Percentiles rank a stretch among this genome's conserved stretches.
These are phyloP conservation scores for Trichosporon ovoides DNA, from an alignment of 1,284 basidiomycete genomes.

Conservation along the genomic window DNA sequence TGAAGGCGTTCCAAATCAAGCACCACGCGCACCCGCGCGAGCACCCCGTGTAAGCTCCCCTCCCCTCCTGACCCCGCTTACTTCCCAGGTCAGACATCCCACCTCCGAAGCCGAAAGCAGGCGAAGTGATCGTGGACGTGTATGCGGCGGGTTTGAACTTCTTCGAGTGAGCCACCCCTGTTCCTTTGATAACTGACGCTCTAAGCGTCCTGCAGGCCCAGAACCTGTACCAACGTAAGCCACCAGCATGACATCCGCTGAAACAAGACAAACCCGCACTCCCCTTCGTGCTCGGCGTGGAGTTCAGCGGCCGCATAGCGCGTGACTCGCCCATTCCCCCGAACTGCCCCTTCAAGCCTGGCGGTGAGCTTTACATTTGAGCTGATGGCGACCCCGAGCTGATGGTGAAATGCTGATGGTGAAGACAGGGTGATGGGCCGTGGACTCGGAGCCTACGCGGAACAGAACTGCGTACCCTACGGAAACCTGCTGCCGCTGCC, in stretches of 20 bases:
- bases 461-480: conserved; percentile 60
- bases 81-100: conserved; percentile 52
- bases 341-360: conserved; percentile 71
- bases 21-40: conserved; percentile 70
- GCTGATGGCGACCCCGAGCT: too few relatives aligned
- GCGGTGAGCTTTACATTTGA: too few relatives aligned
- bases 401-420: too few relatives aligned
- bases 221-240: conserved; percentile 75
- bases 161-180: conserved; percentile 38
- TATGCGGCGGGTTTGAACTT: conserved; percentile 51
- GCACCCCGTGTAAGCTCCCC: conserved; percentile 54
- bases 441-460: conserved; percentile 69
- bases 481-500: conserved; percentile 58
- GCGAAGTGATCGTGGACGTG: conserved; percentile 76
- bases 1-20: conserved; percentile 73
- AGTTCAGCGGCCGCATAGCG: conserved; percentile 78
- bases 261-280: conserved; percentile 61
- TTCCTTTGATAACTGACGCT: too few relatives aligned
- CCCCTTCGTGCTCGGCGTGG: conserved; percentile 75
- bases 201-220: conserved; percentile 71
- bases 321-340: conserved; percentile 69
- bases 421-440: conserved; percentile 83
- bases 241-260: conserved; percentile 19
- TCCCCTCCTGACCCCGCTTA: too few relatives aligned
- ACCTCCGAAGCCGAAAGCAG: conserved; percentile 55